These are phyloP conservation scores for Colletotrichum sublineola DNA, from an alignment of 2,329 filamentous ascomycete species.

Conservation along the genomic window DNA sequence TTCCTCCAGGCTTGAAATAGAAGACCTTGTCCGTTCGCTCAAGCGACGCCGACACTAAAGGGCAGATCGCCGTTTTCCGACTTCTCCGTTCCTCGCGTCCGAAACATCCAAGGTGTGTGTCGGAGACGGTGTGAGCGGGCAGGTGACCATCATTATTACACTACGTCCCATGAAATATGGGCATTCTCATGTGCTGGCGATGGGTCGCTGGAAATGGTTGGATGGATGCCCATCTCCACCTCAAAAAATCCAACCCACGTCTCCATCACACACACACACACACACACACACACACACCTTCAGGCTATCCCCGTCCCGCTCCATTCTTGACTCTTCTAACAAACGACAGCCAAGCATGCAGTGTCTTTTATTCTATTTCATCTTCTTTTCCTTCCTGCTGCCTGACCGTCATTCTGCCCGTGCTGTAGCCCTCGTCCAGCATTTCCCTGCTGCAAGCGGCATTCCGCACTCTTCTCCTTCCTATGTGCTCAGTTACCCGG, in stretches of 20 bases:
- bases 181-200: conserved; percentile 8
- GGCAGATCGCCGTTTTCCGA: conserved; percentile 25
- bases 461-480: conserved; percentile 9
- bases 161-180: background rate
- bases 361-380: background rate
- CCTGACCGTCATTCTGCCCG: conserved; percentile 8
- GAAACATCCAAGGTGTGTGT: conserved; percentile 9
- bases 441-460: conserved; percentile 19
- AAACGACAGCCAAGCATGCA: conserved; percentile 7
- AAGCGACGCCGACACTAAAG: conserved; percentile 14
- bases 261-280: conserved; percentile 18
- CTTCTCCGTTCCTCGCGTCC: background rate
- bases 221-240: conserved; percentile 19
- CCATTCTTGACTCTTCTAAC: conserved; percentile 22
- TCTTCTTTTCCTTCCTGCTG: no score
- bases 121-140: conserved; percentile 25
- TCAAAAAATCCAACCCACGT: conserved; percentile 8
- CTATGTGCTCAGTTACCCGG: conserved; percentile 13
- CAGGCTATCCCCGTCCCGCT: background rate
- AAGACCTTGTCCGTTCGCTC: conserved; percentile 17
- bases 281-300: background rate
- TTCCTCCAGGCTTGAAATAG: background rate
- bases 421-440: conserved; percentile 20
- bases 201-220: conserved; percentile 28
- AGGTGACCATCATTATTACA: conserved; percentile 22